Percentiles rank a stretch among this genome's conserved stretches.
These are phyloP conservation scores for Vitis rotundifolia DNA, from an alignment of 164 flowering plant genomes.

Conservation along the genomic window DNA sequence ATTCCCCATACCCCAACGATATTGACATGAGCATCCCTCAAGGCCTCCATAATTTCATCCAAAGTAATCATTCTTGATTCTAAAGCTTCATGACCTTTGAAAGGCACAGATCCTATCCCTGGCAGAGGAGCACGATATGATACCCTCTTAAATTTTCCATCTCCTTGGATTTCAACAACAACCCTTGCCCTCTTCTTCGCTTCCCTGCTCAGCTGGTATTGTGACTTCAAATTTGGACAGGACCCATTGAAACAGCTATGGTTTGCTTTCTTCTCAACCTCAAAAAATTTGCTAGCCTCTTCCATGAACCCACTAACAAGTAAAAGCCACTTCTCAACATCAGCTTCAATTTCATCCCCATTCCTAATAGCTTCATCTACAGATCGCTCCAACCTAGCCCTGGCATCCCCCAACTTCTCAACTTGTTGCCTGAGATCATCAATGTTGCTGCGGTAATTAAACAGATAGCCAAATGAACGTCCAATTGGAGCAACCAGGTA, in stretches of 20 bases:
- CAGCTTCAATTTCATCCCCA: conserved; percentile 1
- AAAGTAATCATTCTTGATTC: conserved; percentile 1
- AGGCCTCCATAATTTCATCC: conserved; percentile 5
- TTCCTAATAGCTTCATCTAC: conserved; percentile 2
- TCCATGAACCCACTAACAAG: background rate
- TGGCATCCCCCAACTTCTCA: background rate
- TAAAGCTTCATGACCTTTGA: background rate
- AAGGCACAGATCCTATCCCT: background rate
- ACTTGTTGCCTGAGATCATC: background rate
- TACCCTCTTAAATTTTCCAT: background rate
- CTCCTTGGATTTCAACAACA: background rate
- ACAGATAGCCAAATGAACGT: too few relatives aligned
- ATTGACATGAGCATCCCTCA: background rate
- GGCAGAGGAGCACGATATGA: background rate
- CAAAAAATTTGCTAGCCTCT: background rate
- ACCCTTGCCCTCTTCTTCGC: background rate
- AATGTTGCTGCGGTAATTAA: background rate
- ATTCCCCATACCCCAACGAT: conserved; percentile 11
- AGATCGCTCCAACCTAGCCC: background rate
- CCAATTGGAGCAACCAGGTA: too few relatives aligned
- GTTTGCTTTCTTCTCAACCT: background rate
- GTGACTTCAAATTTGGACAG: background rate
- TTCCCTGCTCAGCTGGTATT: background rate
- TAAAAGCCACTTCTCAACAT: background rate
- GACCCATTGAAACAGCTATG: background rate